Base-by-base conservation (phyloP, 306 rosid genomes). In the Abrus precatorius region DNA sequence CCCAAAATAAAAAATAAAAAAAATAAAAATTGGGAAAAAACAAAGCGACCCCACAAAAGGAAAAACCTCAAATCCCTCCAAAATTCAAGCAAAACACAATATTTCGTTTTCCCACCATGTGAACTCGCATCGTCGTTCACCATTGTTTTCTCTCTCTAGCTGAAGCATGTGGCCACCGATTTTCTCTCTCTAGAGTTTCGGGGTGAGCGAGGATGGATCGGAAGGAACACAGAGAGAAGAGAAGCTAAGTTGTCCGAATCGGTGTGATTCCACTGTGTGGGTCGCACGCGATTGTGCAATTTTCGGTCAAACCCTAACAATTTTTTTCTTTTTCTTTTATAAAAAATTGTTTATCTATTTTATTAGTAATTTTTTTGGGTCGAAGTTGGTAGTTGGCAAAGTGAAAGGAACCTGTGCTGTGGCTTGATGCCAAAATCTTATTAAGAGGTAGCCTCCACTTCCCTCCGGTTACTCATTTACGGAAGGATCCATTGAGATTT, bases 291-390 rank as follows among this genome's bases (percentile, higher is more conserved):
- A 92, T 89, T 86, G 89, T 83, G 87, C 65, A 71, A 75, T 78
- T 81, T 79, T 55, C 67, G 82, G 89, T 81, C 92, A 87, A 92
- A 85, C 95, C 97, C 93, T 89, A 90, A 74, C 79, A 5, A 5
- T 32, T 47, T 78, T 73, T 65, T 71, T 29, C 30, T 6, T 53
- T 34, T 30, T 29, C 40, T 28, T 30, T 60, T 11, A n/a, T 30
- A n/a, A 49, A 27, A 72, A 74, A 47, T 11, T 30, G 2, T 5
- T 0, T 8, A 1, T 53, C 3, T 64, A 8, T 62, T 40, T 11
- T 43, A 1, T 5, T 41, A 20, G 20, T 20, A 20, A 20, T n/a
- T 43, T 74, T 20, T 68, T n/a, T 3, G 40, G 5, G 77, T 13
- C 47, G n/a, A 44, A 44, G 52, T 45, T 69, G 69, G 60, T 59